Evolutionary conservation across 164 flowering plant genomes (phyloP).

Genomic region (Piper betle): DNA sequence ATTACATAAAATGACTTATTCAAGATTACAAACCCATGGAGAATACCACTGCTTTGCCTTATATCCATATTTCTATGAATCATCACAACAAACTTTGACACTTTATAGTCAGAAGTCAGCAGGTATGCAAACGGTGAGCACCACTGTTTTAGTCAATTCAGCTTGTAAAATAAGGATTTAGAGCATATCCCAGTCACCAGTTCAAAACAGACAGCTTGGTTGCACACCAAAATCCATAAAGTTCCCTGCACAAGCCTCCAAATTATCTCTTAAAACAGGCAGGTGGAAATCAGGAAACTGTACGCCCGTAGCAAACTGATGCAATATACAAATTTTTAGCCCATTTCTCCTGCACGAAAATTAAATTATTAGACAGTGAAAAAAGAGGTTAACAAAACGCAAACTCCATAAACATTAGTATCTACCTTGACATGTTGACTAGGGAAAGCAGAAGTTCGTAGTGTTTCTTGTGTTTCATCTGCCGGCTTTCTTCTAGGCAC

Average conservation of each 20-base stretch:
- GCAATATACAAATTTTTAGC: conserved; percentile 60
- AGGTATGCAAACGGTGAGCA: conserved; percentile 8
- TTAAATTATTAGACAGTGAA: not conserved
- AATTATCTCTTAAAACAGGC: conserved; percentile 7
- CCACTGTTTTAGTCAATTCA: conserved; percentile 5
- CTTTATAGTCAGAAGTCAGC: conserved; percentile 15
- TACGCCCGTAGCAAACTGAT: conserved; percentile 65
- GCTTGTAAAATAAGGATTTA: conserved; percentile 22
- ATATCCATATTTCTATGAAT: conserved; percentile 3
- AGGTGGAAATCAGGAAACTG: conserved; percentile 39
- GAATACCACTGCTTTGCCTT: conserved; percentile 6
- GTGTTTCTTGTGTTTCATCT: conserved; percentile 87
- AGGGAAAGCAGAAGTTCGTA: conserved; percentile 80
- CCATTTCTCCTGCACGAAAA: conserved; percentile 63
- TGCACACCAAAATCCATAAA: conserved; percentile 4
- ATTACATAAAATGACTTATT: conserved; percentile 17
- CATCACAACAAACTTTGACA: conserved; percentile 13
- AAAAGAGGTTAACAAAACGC: not conserved
- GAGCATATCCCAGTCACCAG: conserved; percentile 1
- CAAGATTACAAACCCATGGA: conserved; percentile 20
- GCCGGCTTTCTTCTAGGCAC: conserved; percentile 54
- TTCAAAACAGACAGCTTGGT: conserved; percentile 14
- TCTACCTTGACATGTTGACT: conserved; percentile 76
- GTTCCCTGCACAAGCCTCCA: not conserved
- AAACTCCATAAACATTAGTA: not conserved